Evolutionary conservation across 2,329 filamentous ascomycete genomes (phyloP).

Genomic region (Colletotrichum simmondsii): DNA sequence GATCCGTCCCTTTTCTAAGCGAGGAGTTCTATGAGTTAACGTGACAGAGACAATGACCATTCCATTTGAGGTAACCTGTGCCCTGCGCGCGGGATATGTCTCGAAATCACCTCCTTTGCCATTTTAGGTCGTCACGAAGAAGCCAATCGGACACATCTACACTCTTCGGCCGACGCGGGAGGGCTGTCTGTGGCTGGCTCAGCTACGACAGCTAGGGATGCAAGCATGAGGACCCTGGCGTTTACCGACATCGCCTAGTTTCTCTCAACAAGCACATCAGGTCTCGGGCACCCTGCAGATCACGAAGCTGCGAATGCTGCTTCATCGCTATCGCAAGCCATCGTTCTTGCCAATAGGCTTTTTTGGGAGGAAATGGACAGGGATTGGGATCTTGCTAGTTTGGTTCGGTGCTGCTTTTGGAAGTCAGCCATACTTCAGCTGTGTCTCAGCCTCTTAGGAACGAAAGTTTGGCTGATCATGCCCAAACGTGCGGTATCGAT

Average conservation of each 20-base stretch:
- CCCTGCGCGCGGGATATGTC: not conserved
- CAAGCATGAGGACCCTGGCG: not conserved
- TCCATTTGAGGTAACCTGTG: not conserved
- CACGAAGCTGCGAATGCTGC: not conserved
- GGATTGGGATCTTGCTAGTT: not conserved
- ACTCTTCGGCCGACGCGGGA: not conserved
- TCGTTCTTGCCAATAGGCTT: not conserved
- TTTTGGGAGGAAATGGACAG: not conserved
- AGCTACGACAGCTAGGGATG: not conserved
- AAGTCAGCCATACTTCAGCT: not conserved
- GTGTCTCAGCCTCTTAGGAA: conserved; percentile 5
- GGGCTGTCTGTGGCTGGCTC: not conserved
- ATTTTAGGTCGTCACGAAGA: not conserved
- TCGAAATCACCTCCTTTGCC: not conserved
- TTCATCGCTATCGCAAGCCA: not conserved
- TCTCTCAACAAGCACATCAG: not conserved
- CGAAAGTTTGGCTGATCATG: not conserved
- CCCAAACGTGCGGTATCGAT: not conserved
- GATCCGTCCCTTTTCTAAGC: too few relatives aligned
- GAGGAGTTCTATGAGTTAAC: not conserved
- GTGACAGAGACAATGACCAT: not conserved
- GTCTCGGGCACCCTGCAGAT: not conserved
- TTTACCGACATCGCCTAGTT: not conserved
- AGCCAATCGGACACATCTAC: not conserved
- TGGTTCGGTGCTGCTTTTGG: not conserved